Base-by-base conservation (phyloP, 2,329 filamentous ascomycete species). In the Monilinia fructigena region DNA sequence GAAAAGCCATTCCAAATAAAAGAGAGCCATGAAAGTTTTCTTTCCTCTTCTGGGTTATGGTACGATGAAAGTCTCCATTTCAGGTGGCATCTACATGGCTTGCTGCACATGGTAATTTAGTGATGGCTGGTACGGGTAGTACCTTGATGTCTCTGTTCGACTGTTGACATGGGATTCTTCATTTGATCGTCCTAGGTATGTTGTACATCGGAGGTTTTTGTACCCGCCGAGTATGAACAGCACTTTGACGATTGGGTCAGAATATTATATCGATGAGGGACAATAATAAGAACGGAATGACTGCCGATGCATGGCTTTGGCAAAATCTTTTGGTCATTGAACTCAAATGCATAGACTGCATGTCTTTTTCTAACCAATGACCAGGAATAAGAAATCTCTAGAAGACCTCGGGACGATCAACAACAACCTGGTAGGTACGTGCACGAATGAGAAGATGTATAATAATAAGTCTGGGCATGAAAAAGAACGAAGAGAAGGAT, bases 161-260 rank as follows among this genome's bases (percentile, higher is more conserved):
- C 42, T n/a, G 45, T 35, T 35, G 42, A 48, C 28, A 14, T 60
- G 56, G 42, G 47, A 23, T 16, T 48, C 45, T 31, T 48, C 20
- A 35, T 23, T 14, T n/a, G n/a, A 60, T n/a, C 47, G 4, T 50
- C 47, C 23, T 26, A 16, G 1, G 4, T 26, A n/a, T 31, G 58
- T 50, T 60, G 28, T 50, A 60, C 58, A 35, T 26, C 45, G 58
- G 58, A 38, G 20, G 12, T 60, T 20, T 50, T 23, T 31, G 45
- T 50, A 8, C n/a, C n/a, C n/a, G 8, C 31, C 31, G 45, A 38
- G 58, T 12, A 26, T 38, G 28, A 38, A 26, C 26, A 26, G 16
- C 8, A 48, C 16, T 14, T 48, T 12, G 2, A 48, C 4, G 20
- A 48, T 48, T n/a, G 20, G 23, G 10, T 14, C 40, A n/a, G n/a